Percentiles rank a stretch among this genome's conserved stretches.
phyloP scores from a whole-genome alignment of 2,329 filamentous ascomycete genomes.

The Verticillium isaacii region DNA sequence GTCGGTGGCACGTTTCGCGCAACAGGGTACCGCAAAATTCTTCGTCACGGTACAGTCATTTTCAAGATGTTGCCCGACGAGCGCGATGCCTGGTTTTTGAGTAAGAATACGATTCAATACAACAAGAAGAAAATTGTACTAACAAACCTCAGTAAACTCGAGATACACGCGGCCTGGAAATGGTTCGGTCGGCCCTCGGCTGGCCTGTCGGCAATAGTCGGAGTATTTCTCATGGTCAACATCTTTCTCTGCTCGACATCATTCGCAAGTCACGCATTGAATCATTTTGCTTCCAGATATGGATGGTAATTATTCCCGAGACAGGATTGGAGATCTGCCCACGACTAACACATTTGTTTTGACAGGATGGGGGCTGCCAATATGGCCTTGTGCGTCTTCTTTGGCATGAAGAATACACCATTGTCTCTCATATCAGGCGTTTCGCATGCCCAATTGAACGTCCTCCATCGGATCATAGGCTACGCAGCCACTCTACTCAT shows the following conservation, averaged over 20 bases:
- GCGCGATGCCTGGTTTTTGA: neutral
- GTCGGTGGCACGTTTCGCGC: too few species aligned
- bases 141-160: neutral
- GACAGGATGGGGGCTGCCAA: constrained; percentile 41
- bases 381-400: constrained; percentile 30
- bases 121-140: neutral
- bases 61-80: too few species aligned
- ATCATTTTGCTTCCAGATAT: constrained; percentile 14
- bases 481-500: constrained; percentile 32
- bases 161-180: neutral
- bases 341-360: constrained; percentile 1
- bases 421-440: constrained; percentile 34
- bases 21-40: too few species aligned
- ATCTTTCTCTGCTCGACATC: neutral
- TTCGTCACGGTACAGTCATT: neutral
- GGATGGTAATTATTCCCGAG: constrained; percentile 13
- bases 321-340: too few species aligned
- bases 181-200: constrained; percentile 3
- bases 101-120: neutral
- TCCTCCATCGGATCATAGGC: constrained; percentile 23
- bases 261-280: constrained; percentile 1
- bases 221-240: neutral
- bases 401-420: constrained; percentile 44
- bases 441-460: too few species aligned
- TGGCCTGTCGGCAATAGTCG: neutral